Percentiles rank a stretch among this genome's conserved stretches.
Conservation (phyloP, 495 filamentous ascomycete species). For the Neurospora sp. region DNA sequence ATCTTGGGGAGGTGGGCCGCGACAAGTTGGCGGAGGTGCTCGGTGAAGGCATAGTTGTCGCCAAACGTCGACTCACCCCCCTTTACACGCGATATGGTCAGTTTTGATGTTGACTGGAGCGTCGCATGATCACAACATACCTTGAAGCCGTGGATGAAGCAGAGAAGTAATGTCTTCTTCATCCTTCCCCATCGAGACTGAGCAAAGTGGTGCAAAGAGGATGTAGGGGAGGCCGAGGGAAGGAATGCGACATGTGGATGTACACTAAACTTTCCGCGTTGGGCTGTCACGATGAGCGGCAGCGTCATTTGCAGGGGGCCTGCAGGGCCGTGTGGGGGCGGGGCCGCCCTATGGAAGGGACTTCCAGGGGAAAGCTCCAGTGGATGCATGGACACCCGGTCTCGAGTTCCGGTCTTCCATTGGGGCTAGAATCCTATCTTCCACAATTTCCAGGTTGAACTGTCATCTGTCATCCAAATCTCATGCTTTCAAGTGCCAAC, state of each 20-base stretch:
- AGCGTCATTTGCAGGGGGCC: neutral
- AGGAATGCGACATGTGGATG: neutral
- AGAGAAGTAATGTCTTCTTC: conserved; percentile 83
- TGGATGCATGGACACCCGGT: neutral
- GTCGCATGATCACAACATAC: conserved; percentile 31
- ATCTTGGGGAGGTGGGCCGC: conserved; percentile 64
- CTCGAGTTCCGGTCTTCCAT: neutral
- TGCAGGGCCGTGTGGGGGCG: neutral
- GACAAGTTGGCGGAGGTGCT: conserved; percentile 61
- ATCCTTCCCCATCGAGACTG: conserved; percentile 39
- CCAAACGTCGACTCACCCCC: conserved; percentile 85
- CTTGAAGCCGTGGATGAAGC: conserved; percentile 98
- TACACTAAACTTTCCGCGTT: neutral
- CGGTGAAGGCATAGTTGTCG: conserved; percentile 51
- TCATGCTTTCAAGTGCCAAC: neutral
- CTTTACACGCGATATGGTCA: conserved; percentile 29
- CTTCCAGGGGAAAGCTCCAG: neutral
- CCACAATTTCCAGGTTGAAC: neutral
- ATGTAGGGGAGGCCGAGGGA: neutral
- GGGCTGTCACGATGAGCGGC: neutral
- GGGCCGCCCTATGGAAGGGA: neutral
- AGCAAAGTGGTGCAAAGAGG: neutral
- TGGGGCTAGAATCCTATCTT: neutral
- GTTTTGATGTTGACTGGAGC: neutral
- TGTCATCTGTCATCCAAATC: neutral